phyloP scores from a whole-genome alignment of 1,284 basidiomycete species.

The Ustilago curta region DNA sequence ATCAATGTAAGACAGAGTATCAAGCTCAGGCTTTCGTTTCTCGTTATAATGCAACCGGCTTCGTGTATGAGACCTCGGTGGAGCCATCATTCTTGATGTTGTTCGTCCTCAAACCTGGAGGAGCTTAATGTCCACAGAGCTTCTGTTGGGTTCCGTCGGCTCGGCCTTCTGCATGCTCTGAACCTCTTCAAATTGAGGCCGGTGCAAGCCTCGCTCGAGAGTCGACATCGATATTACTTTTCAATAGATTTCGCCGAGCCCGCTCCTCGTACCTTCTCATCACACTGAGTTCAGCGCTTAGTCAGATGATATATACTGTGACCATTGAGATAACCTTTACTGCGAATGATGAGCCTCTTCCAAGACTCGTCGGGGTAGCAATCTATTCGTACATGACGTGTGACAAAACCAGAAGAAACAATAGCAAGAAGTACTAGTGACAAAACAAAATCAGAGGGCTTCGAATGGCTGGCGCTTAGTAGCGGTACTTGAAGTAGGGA shows the following conservation, averaged over 20 bases:
- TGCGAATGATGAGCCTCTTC: background rate
- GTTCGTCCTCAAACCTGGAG: background rate
- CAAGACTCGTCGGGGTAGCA: background rate
- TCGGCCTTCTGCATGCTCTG: no score
- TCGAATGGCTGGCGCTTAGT: conserved; percentile 24
- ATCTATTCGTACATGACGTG: conserved; percentile 33
- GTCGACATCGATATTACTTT: no score
- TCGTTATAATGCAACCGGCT: conserved; percentile 1
- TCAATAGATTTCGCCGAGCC: no score
- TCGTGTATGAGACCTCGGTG: background rate
- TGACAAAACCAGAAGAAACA: conserved; percentile 4
- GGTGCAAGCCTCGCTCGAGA: no score
- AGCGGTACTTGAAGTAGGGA: conserved; percentile 60
- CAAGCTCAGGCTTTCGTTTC: no score
- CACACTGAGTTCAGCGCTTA: no score
- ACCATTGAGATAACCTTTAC: conserved; percentile 15
- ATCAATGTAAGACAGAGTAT: no score
- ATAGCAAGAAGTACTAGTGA: conserved; percentile 8
- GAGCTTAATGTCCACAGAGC: background rate
- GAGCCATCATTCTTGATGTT: no score
- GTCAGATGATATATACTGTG: background rate
- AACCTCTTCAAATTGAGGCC: no score
- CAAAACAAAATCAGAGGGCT: background rate
- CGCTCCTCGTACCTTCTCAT: no score
- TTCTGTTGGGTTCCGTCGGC: background rate